Evolutionary conservation across 169 alveolate species (phyloP).

Genomic region (Plasmodium berghei): DNA sequence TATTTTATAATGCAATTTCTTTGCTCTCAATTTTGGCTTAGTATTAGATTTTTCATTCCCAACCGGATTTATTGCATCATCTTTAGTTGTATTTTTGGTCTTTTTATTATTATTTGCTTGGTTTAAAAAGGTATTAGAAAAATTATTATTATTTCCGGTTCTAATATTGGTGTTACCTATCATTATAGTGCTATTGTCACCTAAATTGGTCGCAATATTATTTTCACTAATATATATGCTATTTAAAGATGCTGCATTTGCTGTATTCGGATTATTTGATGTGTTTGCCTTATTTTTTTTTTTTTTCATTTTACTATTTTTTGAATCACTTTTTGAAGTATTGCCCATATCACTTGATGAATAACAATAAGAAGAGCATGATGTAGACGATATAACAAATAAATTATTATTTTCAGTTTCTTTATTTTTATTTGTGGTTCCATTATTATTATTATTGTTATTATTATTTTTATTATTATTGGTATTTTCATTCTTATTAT

Average conservation of each 20-base stretch:
- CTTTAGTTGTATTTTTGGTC: not conserved
- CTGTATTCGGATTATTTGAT: not conserved
- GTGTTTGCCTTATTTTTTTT: not conserved
- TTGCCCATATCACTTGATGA: conserved; percentile 62
- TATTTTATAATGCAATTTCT: conserved; percentile 61
- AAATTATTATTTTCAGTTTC: conserved; percentile 49
- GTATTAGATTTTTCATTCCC: conserved; percentile 42
- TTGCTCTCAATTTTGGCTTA: conserved; percentile 55
- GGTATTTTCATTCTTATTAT: not conserved
- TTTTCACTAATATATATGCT: conserved; percentile 2
- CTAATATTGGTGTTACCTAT: not conserved
- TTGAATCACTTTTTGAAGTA: not conserved
- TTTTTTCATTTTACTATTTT: not conserved
- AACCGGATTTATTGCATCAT: not conserved
- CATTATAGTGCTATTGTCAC: not conserved
- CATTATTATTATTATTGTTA: not conserved
- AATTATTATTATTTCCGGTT: not conserved
- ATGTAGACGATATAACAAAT: conserved; percentile 72
- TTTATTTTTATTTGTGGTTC: not conserved
- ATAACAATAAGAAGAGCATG: conserved; percentile 65
- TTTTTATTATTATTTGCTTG: not conserved
- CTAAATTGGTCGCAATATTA: not conserved
- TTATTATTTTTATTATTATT: not conserved
- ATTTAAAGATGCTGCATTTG: not conserved
- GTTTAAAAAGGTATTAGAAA: not conserved